Base-by-base conservation (phyloP, 2,329 filamentous ascomycete species). In the Trichoderma guizhouense region DNA sequence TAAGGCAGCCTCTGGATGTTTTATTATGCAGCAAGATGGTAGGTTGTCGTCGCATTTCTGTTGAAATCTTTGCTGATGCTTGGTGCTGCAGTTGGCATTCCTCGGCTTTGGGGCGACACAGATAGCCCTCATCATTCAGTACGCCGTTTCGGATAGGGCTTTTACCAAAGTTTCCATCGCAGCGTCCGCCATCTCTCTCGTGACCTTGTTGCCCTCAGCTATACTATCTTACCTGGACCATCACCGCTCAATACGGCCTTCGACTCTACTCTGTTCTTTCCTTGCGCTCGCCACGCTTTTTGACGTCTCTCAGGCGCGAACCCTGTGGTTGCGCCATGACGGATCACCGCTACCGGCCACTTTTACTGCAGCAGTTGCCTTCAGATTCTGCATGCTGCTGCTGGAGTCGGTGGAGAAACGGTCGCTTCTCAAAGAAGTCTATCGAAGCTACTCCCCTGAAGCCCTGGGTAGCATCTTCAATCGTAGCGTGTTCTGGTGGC, bases 401-500 rank as follows among this genome's bases (percentile, higher is more conserved):
- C 62, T 79, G 11, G 81, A 83, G 58, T 74, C 78, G 11, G 62
- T 76, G 0, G 76, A 77, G 5, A 81, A 81, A 73, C 76, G 77
- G 3, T 68, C 74, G 34, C 66, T 78, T 63, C 58, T 78, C 14
- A 64, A 62, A 3, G 26, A 61, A 3, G 74, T 73, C 53, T 75
- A 76, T 71, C 71, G 74, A 24, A 63, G 76, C 51, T 69, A 74
- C 43, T 69, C 78, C 11, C 73, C 77, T 0, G 82, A 83, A 71
- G 76, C 75, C 14, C 81, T 78, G 0, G 77, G 77, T 57, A 76
- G 79, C 28, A 71, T 79, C 21, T 74, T 79, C 28, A 79, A 75
- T 72, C 73, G 78, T 28, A 76, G 76, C 6, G 63, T 81, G 0
- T 81, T 81, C 64, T 74, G 77, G 74, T 82, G 80, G 80, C 55